A percentile compares a stretch with the other conserved stretches of the same genome.
Conservation (phyloP, 805 yeast species). For the Candida khao-thaluensis region DNA sequence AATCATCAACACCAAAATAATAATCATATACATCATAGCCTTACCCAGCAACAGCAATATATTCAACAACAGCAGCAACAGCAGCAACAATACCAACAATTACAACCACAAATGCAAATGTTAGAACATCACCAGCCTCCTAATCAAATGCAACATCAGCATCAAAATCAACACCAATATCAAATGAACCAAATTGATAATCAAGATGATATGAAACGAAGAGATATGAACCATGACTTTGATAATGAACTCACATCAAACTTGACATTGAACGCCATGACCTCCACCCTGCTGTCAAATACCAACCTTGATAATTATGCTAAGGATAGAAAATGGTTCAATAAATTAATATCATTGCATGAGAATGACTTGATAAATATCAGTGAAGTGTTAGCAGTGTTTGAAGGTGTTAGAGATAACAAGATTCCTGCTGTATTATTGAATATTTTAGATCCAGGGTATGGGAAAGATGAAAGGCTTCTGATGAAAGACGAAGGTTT, state of each 20-base stretch:
- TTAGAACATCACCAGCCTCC: neutral
- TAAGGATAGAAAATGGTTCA: conserved; percentile 39
- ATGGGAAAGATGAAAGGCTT: conserved; percentile 18
- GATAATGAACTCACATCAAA: neutral
- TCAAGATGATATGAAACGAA: conserved; percentile 1
- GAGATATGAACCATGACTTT: neutral
- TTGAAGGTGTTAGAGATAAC: conserved; percentile 39
- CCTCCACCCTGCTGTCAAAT: neutral
- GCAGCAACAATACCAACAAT: conserved; percentile 8
- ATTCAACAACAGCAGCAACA: no score
- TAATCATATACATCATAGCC: neutral
- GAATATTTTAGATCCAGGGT: conserved; percentile 32
- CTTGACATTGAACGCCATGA: neutral
- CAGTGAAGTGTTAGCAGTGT: conserved; percentile 31
- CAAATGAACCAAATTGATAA: conserved; percentile 1
- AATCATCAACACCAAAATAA: neutral
- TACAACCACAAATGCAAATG: conserved; percentile 1
- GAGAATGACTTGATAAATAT: conserved; percentile 26
- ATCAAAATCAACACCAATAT: neutral
- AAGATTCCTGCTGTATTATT: conserved; percentile 37
- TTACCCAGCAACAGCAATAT: conserved; percentile 3
- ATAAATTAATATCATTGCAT: conserved; percentile 28
- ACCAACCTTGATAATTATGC: conserved; percentile 26
- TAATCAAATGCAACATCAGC: neutral
- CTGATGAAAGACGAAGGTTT: conserved; percentile 18